Evolutionary conservation across 1,139 yeast species (phyloP).

Genomic region (Kodamaea plutei): DNA sequence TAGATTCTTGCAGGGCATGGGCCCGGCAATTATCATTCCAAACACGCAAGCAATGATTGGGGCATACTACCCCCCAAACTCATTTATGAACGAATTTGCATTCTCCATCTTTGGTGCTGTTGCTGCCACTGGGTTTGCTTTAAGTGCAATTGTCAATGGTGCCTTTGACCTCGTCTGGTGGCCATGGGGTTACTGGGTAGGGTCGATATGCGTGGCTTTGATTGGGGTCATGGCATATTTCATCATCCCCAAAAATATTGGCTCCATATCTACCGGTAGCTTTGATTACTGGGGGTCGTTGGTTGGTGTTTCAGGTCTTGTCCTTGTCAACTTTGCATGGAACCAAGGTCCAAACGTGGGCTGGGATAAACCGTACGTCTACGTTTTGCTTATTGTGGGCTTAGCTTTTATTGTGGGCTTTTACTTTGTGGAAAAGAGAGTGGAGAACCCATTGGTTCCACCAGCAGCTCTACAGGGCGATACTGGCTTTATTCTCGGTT

Average conservation of each 20-base stretch:
- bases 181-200: conserved; percentile 56
- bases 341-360: conserved; percentile 62
- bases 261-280: conserved; percentile 15
- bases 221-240: conserved; percentile 29
- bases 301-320: conserved; percentile 45
- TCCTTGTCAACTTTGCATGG: conserved; percentile 53
- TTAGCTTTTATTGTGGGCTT: conserved; percentile 32
- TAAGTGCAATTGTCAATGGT: conserved; percentile 48
- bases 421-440: conserved; percentile 30
- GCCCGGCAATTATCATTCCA: conserved; percentile 55
- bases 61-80: conserved; percentile 41
- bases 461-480: conserved; percentile 36
- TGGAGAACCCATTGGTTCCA: conserved; percentile 46
- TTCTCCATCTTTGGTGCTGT: conserved; percentile 54
- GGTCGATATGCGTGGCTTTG: conserved; percentile 33
- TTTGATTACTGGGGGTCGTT: conserved; percentile 50
- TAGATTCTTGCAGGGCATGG: conserved; percentile 59
- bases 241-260: conserved; percentile 41
- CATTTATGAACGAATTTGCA: conserved; percentile 34
- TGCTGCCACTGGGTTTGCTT: conserved; percentile 54
- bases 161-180: conserved; percentile 44
- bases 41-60: conserved; percentile 56
- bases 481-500: conserved; percentile 43
- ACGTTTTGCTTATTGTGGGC: conserved; percentile 48
- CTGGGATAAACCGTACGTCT: conserved; percentile 49